Evolutionary conservation across 2,329 filamentous ascomycete species (phyloP).

Genomic region (Neofusicoccum laricinum): DNA sequence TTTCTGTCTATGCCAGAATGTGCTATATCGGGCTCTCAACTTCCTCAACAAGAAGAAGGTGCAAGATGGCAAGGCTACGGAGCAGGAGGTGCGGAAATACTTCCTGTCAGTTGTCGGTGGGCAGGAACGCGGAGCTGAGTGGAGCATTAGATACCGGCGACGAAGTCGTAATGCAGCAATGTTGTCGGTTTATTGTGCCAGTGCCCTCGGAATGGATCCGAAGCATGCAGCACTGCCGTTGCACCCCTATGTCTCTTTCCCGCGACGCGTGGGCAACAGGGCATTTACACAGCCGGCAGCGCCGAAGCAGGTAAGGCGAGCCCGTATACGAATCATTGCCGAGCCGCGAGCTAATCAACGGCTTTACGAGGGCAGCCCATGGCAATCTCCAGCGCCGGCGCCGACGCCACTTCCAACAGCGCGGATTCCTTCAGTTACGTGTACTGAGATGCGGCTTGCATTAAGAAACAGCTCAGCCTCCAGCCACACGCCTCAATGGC

Average conservation of each 20-base stretch:
- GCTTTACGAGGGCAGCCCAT: not conserved
- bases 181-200: not conserved
- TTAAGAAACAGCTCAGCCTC: not conserved
- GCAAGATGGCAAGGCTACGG: not conserved
- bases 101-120: not conserved
- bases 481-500: not conserved
- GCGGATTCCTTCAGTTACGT: not conserved
- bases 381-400: not conserved
- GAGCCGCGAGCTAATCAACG: not conserved
- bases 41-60: not conserved
- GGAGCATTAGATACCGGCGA: not conserved
- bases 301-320: not conserved
- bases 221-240: not conserved
- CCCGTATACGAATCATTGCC: not conserved
- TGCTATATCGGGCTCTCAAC: conserved; percentile 20
- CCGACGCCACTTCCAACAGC: not conserved
- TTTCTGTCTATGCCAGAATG: conserved; percentile 17
- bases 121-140: too few relatives aligned
- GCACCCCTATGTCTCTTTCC: not conserved
- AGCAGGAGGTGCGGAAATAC: not conserved
- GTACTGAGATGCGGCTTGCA: not conserved
- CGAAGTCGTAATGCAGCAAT: not conserved
- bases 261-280: too few relatives aligned
- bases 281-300: not conserved
- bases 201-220: too few relatives aligned